Evolutionary conservation across 768 basidiomycete species (phyloP).

Genomic region (Pleurotus platypus): DNA sequence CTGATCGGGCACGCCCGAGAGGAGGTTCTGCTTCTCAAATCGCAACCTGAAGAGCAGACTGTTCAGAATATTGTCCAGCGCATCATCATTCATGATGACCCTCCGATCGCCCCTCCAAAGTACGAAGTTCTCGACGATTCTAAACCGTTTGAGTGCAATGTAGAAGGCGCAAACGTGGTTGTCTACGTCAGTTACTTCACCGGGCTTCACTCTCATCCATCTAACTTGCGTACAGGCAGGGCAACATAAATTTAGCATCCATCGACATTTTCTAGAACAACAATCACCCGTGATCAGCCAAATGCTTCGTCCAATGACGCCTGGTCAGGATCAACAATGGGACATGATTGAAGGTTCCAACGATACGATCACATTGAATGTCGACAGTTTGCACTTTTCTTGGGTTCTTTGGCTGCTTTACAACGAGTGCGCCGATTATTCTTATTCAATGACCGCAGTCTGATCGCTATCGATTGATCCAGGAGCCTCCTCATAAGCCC

Average conservation of each 20-base stretch:
- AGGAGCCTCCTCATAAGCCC: background rate
- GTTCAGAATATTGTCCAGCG: background rate
- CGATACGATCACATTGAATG: background rate
- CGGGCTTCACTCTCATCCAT: background rate
- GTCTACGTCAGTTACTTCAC: background rate
- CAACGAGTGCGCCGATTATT: background rate
- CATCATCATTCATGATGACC: background rate
- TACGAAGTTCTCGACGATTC: background rate
- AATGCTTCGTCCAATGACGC: background rate
- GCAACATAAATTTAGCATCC: background rate
- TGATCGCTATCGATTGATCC: background rate
- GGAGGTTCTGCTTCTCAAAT: background rate
- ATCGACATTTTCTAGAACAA: background rate
- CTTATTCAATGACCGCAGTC: background rate
- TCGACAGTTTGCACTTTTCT: background rate
- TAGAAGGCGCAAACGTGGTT: background rate
- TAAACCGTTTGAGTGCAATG: background rate
- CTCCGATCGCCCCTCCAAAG: background rate
- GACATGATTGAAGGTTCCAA: background rate
- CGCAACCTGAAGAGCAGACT: background rate
- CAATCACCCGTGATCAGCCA: background rate
- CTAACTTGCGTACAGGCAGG: background rate
- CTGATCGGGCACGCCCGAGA: background rate
- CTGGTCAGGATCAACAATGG: background rate
- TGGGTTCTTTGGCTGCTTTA: conserved; percentile 1